Conservation (phyloP, 2,329 filamentous ascomycete species). For the Boeremia exigua region DNA sequence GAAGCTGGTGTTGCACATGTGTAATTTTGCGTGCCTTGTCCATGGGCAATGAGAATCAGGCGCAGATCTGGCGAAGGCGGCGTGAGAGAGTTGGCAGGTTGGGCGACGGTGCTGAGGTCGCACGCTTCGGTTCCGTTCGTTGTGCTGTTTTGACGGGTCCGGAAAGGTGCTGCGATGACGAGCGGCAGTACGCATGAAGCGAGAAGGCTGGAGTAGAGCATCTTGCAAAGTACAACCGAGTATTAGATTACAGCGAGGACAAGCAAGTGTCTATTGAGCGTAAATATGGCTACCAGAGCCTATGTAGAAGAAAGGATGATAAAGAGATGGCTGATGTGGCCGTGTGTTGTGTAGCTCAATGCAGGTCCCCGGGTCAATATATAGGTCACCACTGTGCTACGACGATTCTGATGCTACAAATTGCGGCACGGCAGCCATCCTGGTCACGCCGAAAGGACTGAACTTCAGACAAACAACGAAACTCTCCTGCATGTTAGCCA, state of each 20-base stretch:
- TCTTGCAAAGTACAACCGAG: slow-evolving; percentile 18
- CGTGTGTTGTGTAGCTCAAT: slow-evolving; percentile 13
- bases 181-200: slow-evolving; percentile 29
- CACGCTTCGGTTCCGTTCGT: slow-evolving; percentile 23
- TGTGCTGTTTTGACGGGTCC: slow-evolving; percentile 25
- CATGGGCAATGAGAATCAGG: slow-evolving; percentile 55
- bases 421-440: slow-evolving; percentile 11
- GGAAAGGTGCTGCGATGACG: slow-evolving; percentile 29
- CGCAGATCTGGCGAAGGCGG: slow-evolving; percentile 32
- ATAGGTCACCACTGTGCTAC: slow-evolving; percentile 17
- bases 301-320: slow-evolving; percentile 29
- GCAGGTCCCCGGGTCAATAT: slow-evolving; percentile 21
- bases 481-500: slow-evolving; percentile 21
- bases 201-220: slow-evolving; percentile 33
- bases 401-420: slow-evolving; percentile 2
- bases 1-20: slow-evolving; percentile 47
- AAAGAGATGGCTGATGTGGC: slow-evolving; percentile 20
- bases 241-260: slow-evolving; percentile 2
- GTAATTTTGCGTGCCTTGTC: slow-evolving; percentile 60
- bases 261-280: slow-evolving; percentile 14
- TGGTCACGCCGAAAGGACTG: slow-evolving; percentile 4
- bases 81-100: slow-evolving; percentile 36
- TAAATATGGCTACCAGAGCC: slow-evolving; percentile 42
- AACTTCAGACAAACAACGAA: slow-evolving; percentile 10
- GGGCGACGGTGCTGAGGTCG: slow-evolving; percentile 29